Conservation (phyloP, 306 rosid species). For the Styphnolobium japonicum region DNA sequence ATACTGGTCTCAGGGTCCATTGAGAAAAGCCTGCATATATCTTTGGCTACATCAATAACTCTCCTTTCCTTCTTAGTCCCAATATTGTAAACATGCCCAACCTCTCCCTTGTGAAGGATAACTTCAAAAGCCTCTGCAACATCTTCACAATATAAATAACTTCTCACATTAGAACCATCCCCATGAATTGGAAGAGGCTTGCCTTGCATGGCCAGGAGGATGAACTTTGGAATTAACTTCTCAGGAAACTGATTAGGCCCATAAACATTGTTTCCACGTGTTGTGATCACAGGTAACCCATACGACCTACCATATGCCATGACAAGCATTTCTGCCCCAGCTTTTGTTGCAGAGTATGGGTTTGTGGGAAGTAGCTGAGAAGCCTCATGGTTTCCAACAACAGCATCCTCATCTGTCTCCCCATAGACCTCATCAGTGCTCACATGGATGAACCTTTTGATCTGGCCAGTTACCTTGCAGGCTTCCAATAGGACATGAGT, state of each 20-base stretch:
- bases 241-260: slow-evolving; percentile 94
- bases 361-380: slow-evolving; percentile 93
- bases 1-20: slow-evolving; percentile 59
- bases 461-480: slow-evolving; percentile 88
- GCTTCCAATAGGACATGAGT: slow-evolving; percentile 92
- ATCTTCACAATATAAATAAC: slow-evolving; percentile 86
- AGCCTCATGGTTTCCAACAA: slow-evolving; percentile 91
- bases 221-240: slow-evolving; percentile 87
- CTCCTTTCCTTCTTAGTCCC: slow-evolving; percentile 88
- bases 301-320: slow-evolving; percentile 94
- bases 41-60: slow-evolving; percentile 86
- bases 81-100: slow-evolving; percentile 89
- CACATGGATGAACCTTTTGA: slow-evolving; percentile 90
- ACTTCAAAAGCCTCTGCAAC: slow-evolving; percentile 95
- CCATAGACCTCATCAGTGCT: slow-evolving; percentile 97
- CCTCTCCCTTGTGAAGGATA: slow-evolving; percentile 92
- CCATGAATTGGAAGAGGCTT: slow-evolving; percentile 91
- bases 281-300: slow-evolving; percentile 85
- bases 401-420: slow-evolving; percentile 90
- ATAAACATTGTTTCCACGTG: slow-evolving; percentile 89
- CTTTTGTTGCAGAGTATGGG: slow-evolving; percentile 92
- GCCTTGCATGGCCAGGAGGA: slow-evolving; percentile 85
- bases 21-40: slow-evolving; percentile 70
- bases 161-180: slow-evolving; percentile 91
- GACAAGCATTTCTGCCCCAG: slow-evolving; percentile 96